Base-by-base conservation (phyloP, 2,329 filamentous ascomycete species). In the Colletotrichum sp. region DNA sequence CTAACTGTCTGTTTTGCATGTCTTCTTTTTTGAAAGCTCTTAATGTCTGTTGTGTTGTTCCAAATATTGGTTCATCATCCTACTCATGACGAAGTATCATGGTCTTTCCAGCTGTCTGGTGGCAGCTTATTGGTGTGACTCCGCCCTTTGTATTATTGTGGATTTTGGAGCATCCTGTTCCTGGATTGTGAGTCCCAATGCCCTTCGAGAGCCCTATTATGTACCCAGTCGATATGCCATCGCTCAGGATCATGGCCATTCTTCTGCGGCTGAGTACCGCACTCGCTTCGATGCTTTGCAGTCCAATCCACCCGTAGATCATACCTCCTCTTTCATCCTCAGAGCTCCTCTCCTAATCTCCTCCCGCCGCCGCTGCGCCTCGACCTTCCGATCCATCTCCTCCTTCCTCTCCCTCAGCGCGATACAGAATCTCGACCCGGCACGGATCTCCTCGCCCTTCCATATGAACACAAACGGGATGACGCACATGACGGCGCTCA, bases 361-460 rank as follows among this genome's bases (percentile, higher is more conserved):
- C 28, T 79, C 78, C 67, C 83, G 80, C 18, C 78, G 73, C 30
- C 80, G 80, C 77, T 85, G 81, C 62, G 85, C 84, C 52, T 87
- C 84, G 10, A 84, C 82, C 71, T 80, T 84, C 14, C 82, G 81
- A 69, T 84, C 81, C 83, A 88, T 82, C 77, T 89, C 86, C 32
- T 86, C 85, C 78, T 89, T 91, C 73, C 85, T 83, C 81, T 89
- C 83, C 69, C 85, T 85, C 70, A 94, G 81, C 62, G 90, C 90
- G 78, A 90, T 89, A 78, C 92, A 94, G 78, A 94, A 94, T 74
- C 85, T 88, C 67, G 89, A 92, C 13, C 87, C 87, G 28, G 86
- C 87, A 28, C 92, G 86, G 58, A 94, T 90, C 48, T 79, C 81
- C 56, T 88, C 86, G 3, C 89, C 89, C 77, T 90, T 88, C 87